Percentiles rank a stretch among this genome's conserved stretches.
Evolutionary conservation across 139 green algal species (phyloP).

Genomic region (Chlorella vulgaris): DNA sequence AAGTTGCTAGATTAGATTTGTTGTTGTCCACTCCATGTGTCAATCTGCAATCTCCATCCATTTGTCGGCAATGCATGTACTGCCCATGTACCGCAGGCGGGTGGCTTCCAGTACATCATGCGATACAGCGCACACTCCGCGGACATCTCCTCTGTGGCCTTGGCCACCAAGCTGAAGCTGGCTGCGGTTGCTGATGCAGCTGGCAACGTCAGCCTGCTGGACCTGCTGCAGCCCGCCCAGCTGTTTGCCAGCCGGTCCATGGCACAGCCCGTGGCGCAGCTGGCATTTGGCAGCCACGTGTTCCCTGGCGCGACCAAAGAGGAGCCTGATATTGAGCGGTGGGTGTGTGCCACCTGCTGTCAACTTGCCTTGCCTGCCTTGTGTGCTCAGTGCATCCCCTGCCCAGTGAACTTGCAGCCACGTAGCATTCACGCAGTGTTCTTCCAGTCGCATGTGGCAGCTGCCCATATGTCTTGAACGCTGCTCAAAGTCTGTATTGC

Average conservation of each 20-base stretch:
- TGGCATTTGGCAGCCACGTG: slow-evolving; percentile 34
- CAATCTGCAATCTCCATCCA: no score
- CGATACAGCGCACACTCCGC: slow-evolving; percentile 33
- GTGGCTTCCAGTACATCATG: slow-evolving; percentile 61
- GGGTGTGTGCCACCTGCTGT: not conserved
- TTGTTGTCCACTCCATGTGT: no score
- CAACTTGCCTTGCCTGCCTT: not conserved
- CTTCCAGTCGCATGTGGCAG: no score
- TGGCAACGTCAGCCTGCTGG: slow-evolving; percentile 41
- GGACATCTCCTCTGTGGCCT: slow-evolving; percentile 32
- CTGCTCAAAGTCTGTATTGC: no score
- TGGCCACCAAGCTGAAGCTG: slow-evolving; percentile 38
- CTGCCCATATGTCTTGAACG: no score
- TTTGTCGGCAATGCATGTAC: not conserved
- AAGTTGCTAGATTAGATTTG: no score
- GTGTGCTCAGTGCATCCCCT: not conserved
- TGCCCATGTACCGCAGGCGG: slow-evolving; percentile 23
- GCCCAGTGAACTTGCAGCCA: no score
- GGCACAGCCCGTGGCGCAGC: slow-evolving; percentile 21
- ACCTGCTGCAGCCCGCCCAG: slow-evolving; percentile 38
- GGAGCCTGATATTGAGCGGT: slow-evolving; percentile 14
- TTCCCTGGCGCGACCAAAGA: slow-evolving; percentile 12
- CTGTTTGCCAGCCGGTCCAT: slow-evolving; percentile 22
- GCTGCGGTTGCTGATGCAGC: slow-evolving; percentile 45
- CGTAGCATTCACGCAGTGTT: no score